Evolutionary conservation across 148 eudicot genomes (phyloP), one percentile per base, ranked within the genome.

Genomic region (Drosera capensis): DNA sequence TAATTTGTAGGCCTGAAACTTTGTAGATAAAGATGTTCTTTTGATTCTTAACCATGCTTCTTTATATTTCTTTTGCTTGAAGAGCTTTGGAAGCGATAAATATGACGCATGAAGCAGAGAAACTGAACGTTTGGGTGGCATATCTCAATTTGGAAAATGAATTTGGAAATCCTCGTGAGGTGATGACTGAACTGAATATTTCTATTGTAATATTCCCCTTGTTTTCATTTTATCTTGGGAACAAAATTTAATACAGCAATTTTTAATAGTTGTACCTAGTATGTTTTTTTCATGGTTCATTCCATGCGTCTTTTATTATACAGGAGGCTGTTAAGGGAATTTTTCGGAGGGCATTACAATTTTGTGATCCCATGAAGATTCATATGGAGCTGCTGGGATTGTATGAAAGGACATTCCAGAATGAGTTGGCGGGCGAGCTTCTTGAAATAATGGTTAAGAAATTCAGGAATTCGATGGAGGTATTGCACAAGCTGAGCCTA

Each of bases 31-130:
- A 15, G 36, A 42, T 28, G 5, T n/a, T 2, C 12, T 54, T 20
- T 3, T 30, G 48, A 16, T 20, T 40, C 3, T 25, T 48, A 8
- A 20, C 28, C 15, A 3, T 13, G 14, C 14, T 7, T 18, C 23
- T 18, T 11, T 47, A 17, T 46, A 20, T 7, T 31, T 21, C 12
- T 49, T 42, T 18, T 62, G 12, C 48, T 19, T 65, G 49, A 40
- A 88, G 97, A 78, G 97, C 97, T 51, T 68, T 88, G 81, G 70
- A 63, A 67, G 80, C 79, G 11, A 77, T 88, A 46, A 80, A 84
- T 59, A 56, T 88, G 45, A 65, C 86, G 49, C 64, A 59, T 63
- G 97, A 88, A 59, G 34, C 84, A 3, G 95, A 88, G 71, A 88
- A 88, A 72, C 78, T 80, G 59, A 84, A 88, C 62, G 45, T 88